phyloP scores from a whole-genome alignment of 441 rosid genomes.

The Syzygium malaccense region DNA sequence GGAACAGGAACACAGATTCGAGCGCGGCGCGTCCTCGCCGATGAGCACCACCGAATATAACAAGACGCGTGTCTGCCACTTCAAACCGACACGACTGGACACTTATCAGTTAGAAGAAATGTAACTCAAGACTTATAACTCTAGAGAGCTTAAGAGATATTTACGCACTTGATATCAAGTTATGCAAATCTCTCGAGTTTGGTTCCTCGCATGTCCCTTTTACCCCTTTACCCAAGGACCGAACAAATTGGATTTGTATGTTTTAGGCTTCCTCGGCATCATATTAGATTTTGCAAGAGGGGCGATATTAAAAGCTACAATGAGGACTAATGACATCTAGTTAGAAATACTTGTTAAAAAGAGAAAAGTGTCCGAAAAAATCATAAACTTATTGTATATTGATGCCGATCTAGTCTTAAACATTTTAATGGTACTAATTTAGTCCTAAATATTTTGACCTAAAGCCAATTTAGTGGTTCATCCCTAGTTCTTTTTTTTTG shows the following conservation, averaged over 20 bases:
- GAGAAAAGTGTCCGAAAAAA: too few species aligned
- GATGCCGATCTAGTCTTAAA: too few species aligned
- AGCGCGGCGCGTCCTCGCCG: neutral
- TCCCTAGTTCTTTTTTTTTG: too few species aligned
- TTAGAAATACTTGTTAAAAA: neutral
- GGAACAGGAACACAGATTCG: neutral
- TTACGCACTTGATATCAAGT: neutral
- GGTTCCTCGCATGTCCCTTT: neutral
- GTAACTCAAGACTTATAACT: neutral
- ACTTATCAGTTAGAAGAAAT: fast-evolving
- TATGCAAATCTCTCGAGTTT: neutral
- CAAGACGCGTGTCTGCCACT: neutral
- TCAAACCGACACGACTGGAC: neutral
- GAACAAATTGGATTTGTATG: neutral
- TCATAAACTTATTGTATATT: too few species aligned
- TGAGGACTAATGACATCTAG: neutral
- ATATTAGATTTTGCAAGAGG: neutral
- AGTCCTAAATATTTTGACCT: too few species aligned
- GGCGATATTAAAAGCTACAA: neutral
- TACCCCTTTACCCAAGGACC: neutral
- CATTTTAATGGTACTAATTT: too few species aligned
- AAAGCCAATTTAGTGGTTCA: too few species aligned
- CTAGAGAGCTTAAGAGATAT: neutral
- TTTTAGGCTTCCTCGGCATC: neutral
- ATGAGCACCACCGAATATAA: neutral